Base-by-base conservation (phyloP, 495 filamentous ascomycete genomes). In the Jackrogersella multiformis region DNA sequence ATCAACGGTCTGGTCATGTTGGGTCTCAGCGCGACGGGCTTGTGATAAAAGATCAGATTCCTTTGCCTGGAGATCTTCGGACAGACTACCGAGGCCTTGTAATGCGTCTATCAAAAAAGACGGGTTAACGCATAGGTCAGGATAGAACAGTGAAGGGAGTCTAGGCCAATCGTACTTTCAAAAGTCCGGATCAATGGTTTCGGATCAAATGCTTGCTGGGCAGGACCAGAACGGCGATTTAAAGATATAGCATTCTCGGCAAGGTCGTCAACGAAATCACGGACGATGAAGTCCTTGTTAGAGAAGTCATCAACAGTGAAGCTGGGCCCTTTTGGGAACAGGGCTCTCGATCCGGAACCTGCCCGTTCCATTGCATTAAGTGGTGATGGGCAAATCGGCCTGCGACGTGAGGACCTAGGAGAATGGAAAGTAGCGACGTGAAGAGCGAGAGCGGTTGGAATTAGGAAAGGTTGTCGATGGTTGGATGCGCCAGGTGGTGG, bases 131-230 rank as follows among this genome's bases (percentile, higher is more conserved):
- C 12, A 28, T 8, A 16, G 48, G 35, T 12, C 38, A 20, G n/a
- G 18, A 20, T 20, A 12, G 12, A 4, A 18, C 13, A 16, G 30
- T 42, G 36, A 20, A 41, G 26, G 23, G 21, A 6, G 38, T 12
- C 4, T 21, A 38, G 10, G 12, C 34, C 78, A 64, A 30, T 7
- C 26, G 26, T 88, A 84, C 91, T 86, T 78, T 99, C 95, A 71
- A 99, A 98, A 13, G 92, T 93, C 38, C 96, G 88, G 65, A 99
- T 98, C 70, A 97, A 84, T 4, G 96, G 96, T 78, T 99, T 98
- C 1, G 96, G 96, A 74, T 99, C 96, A 74, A 99, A 99, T 46
- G 91, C 88, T 74, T 89, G 86, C 56, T 86, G 87, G 34, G 86
- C 68, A 10, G 82, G 82, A 56, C 81, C 87, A 15, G 93, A 96